Evolutionary conservation across 371 early-diverging fungal genomes (phyloP), one percentile per base, ranked within the genome.

Genomic region (Blastocladiella emersonii): DNA sequence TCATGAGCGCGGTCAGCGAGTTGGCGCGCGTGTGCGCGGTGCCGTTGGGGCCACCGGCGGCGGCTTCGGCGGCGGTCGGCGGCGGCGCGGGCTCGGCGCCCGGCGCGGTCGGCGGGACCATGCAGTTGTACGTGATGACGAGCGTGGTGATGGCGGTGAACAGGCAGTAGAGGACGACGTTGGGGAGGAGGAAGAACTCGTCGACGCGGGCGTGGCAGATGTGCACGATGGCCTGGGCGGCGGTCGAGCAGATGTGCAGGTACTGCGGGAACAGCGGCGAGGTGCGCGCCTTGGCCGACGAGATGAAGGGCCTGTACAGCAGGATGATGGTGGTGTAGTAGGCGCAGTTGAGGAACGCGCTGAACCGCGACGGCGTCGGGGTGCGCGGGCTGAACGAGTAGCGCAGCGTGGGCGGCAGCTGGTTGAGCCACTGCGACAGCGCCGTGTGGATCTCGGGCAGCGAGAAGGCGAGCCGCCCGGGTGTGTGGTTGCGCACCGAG

Each of bases 1-100:
- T 51, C 53, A 51, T 51, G 53, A 51, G 53, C 34, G 53, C 53
- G 6, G 53, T 51, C 30, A 51, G 53, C 53, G 53, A 51, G 53
- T 51, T 51, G 53, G 53, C 53, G 53, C 53, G 53, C 53, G 53
- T 51, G 45, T 44, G 8, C 19, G 45, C 5, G 10, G 45, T 8
- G 19, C 10, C 5, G 19, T 12, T 12, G 23, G 45, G 45, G 19
- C 10, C 23, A 17, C 39, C 39, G 39, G 21, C 2, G 48, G n/a
- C 17, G 7, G n/a, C 4, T 19, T 23, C 7, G n/a, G 0, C 7
- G n/a, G 21, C 23, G 8, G 10, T 1, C 27, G 1, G 27, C 25
- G 10, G 53, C 19, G 30, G 30, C 21, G 8, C 30, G 17, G 53
- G 27, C 8, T 25, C 32, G 53, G 30, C 8, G 30, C 30, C 17